Evolutionary conservation across 2,329 filamentous ascomycete species (phyloP), one percentile per base, ranked within the genome.

Genomic region (Lasiodiplodia citricola): DNA sequence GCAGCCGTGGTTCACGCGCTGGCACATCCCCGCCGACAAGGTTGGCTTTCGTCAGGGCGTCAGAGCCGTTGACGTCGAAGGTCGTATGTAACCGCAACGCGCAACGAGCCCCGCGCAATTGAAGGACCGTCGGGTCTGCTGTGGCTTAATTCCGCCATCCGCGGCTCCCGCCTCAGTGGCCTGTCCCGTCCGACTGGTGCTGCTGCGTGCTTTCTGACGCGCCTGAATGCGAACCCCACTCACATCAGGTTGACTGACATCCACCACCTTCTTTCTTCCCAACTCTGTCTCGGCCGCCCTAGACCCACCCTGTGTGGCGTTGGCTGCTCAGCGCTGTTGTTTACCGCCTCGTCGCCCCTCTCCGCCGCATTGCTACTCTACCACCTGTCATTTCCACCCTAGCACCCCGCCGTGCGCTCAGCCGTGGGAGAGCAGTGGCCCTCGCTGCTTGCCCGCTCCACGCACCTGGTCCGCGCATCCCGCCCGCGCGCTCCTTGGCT

Each of bases 401-500:
- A 10, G 37, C 10, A 52, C 60, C 47, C 28, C 60, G 44, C 44
- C 60, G 44, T 38, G 60, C 31, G 23, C 58, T 50, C 41, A 63
- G 41, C 58, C 21, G 44, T 47, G 44, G 44, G 44, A 47, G 21
- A 35, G 60, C 35, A 52, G 60, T 47, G 60, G 60, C 60, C 50
- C 62, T 65, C 47, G 50, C 63, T 66, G 50, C 41, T 38, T 51
- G 63, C 63, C 63, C 63, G 63, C 63, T 51, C 63, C 52, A 66
- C 60, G 60, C 55, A 25, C 63, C 51, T 66, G 63, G 63, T 47
- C 63, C 63, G 50, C 63, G 63, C 63, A 56, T 47, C 63, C 63
- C 50, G 50, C 37, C 62, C 51, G 51, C 62, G 21, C 62, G 62
- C 37, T 47, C 47, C 62, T 55, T 65, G 62, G 63, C 52, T 47